These are phyloP conservation scores for Cyclostephanos tholiformis DNA, from an alignment of 108 stramenopile species.

Conservation along the genomic window DNA sequence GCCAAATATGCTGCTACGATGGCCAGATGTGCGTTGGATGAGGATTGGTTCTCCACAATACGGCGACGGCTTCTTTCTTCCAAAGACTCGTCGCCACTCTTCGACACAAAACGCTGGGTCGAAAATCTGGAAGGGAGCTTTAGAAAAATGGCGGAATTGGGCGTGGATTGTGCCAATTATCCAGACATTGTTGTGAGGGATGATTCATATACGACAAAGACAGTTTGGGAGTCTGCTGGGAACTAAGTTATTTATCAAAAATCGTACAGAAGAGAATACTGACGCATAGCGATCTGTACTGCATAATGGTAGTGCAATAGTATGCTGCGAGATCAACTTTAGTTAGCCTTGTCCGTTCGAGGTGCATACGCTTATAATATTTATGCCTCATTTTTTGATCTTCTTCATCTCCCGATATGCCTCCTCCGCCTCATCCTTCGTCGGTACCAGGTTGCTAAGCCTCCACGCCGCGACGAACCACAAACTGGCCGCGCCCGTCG, in stretches of 20 bases:
- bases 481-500: conserved; percentile 52
- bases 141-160: conserved; percentile 17
- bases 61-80: conserved; percentile 15
- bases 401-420: conserved; percentile 49
- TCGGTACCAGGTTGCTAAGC: conserved; percentile 75
- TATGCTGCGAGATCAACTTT: too few species aligned
- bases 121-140: conserved; percentile 52
- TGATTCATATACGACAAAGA: background rate
- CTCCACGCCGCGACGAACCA: conserved; percentile 75
- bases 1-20: conserved; percentile 70
- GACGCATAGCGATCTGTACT: too few species aligned
- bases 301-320: too few species aligned
- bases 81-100: conserved; percentile 39
- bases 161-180: conserved; percentile 1
- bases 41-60: conserved; percentile 43
- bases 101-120: conserved; percentile 59
- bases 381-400: background rate
- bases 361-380: too few species aligned
- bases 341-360: too few species aligned
- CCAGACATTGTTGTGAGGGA: conserved; percentile 27
- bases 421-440: conserved; percentile 71
- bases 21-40: conserved; percentile 56
- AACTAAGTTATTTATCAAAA: too few species aligned
- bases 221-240: too few species aligned
- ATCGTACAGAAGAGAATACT: too few species aligned